Evolutionary conservation across 495 filamentous ascomycete species (phyloP).

Genomic region (Talaromyces wortmannii): DNA sequence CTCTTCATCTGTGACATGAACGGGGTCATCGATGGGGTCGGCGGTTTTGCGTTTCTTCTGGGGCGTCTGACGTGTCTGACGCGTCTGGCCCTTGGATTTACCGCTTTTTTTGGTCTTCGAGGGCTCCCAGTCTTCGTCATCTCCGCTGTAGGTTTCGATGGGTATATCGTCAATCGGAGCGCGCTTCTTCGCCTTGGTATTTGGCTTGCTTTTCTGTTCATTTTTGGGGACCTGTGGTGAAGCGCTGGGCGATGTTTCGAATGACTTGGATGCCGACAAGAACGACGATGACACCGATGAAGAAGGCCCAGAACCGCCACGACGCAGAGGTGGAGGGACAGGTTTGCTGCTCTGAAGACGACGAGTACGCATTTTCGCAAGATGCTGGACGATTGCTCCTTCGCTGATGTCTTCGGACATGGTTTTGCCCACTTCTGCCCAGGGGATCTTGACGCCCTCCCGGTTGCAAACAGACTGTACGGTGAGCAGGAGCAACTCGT

Average conservation of each 20-base stretch:
- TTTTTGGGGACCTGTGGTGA: neutral
- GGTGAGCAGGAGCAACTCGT: slow-evolving; percentile 33
- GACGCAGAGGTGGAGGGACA: slow-evolving; percentile 33
- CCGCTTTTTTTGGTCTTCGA: neutral
- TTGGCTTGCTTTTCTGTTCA: neutral
- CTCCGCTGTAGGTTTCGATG: slow-evolving; percentile 1
- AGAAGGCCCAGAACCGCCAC: slow-evolving; percentile 11
- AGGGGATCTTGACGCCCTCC: slow-evolving; percentile 29
- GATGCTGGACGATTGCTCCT: slow-evolving; percentile 41
- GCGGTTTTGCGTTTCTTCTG: slow-evolving; percentile 1
- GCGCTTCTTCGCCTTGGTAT: slow-evolving; percentile 3
- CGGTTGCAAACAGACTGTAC: slow-evolving; percentile 36
- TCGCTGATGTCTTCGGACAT: slow-evolving; percentile 31
- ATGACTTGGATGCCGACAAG: neutral
- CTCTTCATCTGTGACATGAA: neutral
- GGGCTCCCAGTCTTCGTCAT: neutral
- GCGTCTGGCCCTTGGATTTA: slow-evolving; percentile 1
- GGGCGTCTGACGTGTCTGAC: neutral
- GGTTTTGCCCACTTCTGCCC: slow-evolving; percentile 22
- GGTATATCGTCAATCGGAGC: neutral
- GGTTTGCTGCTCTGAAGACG: slow-evolving; percentile 18
- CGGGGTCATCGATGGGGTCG: neutral
- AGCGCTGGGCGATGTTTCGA: slow-evolving; percentile 1
- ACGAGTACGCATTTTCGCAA: slow-evolving; percentile 35
- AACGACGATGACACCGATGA: neutral